Conservation (phyloP, 2,329 filamentous ascomycete species). For the Ceratocystis smalleyi region DNA sequence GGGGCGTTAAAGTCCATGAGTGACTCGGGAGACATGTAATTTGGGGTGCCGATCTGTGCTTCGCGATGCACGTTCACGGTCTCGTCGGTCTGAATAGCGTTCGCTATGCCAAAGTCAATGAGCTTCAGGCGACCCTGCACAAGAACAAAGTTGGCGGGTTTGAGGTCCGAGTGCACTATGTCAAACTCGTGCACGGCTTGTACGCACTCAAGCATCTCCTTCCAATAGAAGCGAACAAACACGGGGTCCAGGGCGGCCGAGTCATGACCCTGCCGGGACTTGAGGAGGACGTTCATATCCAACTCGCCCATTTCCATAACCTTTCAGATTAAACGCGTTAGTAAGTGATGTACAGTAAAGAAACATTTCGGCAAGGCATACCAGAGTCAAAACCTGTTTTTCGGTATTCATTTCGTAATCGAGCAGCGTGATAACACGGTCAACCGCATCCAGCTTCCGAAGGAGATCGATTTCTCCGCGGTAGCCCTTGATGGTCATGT, state of each 20-base stretch:
- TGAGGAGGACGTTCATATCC: slow-evolving; percentile 76
- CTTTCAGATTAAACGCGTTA: slow-evolving; percentile 28
- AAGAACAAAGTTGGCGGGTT: slow-evolving; percentile 91
- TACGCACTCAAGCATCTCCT: slow-evolving; percentile 96
- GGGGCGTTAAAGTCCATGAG: slow-evolving; percentile 70
- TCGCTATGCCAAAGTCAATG: slow-evolving; percentile 97
- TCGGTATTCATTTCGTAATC: slow-evolving; percentile 91
- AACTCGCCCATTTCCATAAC: slow-evolving; percentile 96
- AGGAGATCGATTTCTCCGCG: slow-evolving; percentile 92
- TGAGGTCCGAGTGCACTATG: slow-evolving; percentile 92
- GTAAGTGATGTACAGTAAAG: background rate
- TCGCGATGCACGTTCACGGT: slow-evolving; percentile 97
- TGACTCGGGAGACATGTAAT: slow-evolving; percentile 96
- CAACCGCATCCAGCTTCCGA: slow-evolving; percentile 64
- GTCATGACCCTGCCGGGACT: slow-evolving; percentile 53
- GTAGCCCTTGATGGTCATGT: slow-evolving; percentile 66
- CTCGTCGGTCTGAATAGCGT: slow-evolving; percentile 87
- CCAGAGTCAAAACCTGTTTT: slow-evolving; percentile 74
- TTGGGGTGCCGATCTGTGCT: slow-evolving; percentile 86
- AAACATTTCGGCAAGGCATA: slow-evolving; percentile 30
- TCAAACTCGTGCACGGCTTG: slow-evolving; percentile 76
- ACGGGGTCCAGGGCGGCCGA: slow-evolving; percentile 67
- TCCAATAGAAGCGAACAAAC: slow-evolving; percentile 97
- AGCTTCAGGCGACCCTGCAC: slow-evolving; percentile 83
- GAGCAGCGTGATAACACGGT: slow-evolving; percentile 76